Conservation (phyloP, 768 basidiomycete genomes). For the Chlorophyllum brunneum region DNA sequence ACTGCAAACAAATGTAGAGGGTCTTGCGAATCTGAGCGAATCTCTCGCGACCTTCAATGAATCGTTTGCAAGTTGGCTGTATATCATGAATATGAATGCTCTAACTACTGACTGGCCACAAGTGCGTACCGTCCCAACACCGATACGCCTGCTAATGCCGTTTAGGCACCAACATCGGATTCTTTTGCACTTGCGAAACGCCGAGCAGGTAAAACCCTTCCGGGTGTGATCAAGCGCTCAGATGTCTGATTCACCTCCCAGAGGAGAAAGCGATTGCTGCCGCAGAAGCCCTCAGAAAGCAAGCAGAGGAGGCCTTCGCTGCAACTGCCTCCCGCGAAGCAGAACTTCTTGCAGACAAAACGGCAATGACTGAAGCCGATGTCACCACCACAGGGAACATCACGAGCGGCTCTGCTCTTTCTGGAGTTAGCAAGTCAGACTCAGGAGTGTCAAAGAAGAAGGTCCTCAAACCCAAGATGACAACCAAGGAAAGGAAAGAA, state of each 20-base stretch:
- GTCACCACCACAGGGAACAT: slow-evolving; percentile 36
- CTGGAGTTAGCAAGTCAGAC: slow-evolving; percentile 17
- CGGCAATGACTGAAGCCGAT: slow-evolving; percentile 37
- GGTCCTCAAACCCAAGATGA: slow-evolving; percentile 59
- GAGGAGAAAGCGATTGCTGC: slow-evolving; percentile 59
- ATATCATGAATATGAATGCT: slow-evolving; percentile 92
- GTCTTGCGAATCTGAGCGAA: slow-evolving; percentile 65
- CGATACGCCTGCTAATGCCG: background rate
- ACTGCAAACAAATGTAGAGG: slow-evolving; percentile 71
- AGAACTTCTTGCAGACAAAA: slow-evolving; percentile 27
- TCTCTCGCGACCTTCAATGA: slow-evolving; percentile 88
- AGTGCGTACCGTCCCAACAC: slow-evolving; percentile 34
- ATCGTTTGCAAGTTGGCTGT: slow-evolving; percentile 87
- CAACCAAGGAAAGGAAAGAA: slow-evolving; percentile 82
- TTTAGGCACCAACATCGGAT: slow-evolving; percentile 54
- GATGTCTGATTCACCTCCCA: slow-evolving; percentile 19
- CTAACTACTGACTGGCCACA: slow-evolving; percentile 93
- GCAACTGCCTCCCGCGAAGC: slow-evolving; percentile 21
- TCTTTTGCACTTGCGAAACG: slow-evolving; percentile 57
- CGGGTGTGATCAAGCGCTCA: background rate
- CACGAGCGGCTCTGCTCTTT: slow-evolving; percentile 32
- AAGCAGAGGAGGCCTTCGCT: slow-evolving; percentile 31
- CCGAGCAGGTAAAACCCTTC: slow-evolving; percentile 48
- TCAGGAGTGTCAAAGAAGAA: slow-evolving; percentile 45
- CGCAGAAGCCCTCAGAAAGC: slow-evolving; percentile 45